Conservation (phyloP, 495 filamentous ascomycete genomes). For the Letharia lupina region DNA sequence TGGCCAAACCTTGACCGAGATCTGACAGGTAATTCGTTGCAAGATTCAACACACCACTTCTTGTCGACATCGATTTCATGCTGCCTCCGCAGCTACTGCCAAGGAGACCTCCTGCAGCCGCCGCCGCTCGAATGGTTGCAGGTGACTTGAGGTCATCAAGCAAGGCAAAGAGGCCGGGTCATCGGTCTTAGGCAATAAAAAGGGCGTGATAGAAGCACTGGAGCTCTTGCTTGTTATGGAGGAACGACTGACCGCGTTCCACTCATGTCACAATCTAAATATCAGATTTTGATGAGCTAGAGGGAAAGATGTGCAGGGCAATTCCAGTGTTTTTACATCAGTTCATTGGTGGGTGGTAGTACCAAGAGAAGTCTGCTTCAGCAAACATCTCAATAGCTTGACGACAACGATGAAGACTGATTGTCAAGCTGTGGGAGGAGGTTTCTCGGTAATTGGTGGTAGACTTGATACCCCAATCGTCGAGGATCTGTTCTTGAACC, state of each 20-base stretch:
- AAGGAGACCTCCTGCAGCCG: not conserved
- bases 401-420: not conserved
- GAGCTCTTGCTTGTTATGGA: not conserved
- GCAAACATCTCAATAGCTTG: not conserved
- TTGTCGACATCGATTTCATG: not conserved
- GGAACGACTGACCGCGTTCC: not conserved
- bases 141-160: not conserved
- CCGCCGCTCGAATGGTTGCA: no score
- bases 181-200: not conserved
- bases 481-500: no score
- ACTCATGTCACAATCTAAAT: not conserved
- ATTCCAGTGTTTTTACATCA: not conserved
- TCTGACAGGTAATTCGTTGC: no score
- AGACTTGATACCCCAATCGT: not conserved
- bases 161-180: not conserved
- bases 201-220: not conserved
- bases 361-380: not conserved
- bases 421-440: not conserved
- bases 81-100: not conserved
- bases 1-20: no score
- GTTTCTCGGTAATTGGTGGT: not conserved
- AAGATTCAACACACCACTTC: no score
- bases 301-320: not conserved
- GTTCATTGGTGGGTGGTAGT: no score
- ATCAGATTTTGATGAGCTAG: not conserved